A percentile compares a stretch with the other conserved stretches of the same genome.
Conservation (phyloP, 2,329 filamentous ascomycete genomes). For the Nigrospora oryzae region DNA sequence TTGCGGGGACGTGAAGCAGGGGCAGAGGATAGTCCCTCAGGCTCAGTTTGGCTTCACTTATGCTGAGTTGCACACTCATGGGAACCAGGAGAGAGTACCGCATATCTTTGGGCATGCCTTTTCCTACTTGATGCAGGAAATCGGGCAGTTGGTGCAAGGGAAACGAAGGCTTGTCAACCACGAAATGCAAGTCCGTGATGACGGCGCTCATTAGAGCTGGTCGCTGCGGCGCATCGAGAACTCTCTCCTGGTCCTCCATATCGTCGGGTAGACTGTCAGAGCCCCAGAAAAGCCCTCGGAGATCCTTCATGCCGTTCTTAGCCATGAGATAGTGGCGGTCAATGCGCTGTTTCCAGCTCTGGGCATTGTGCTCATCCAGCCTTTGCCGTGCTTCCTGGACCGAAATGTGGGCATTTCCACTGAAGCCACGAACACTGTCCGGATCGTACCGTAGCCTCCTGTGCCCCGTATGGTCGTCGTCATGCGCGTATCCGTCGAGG, state of each 20-base stretch:
- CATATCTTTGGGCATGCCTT: constrained; percentile 90
- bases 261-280: constrained; percentile 74
- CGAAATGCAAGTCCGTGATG: constrained; percentile 76
- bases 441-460: constrained; percentile 66
- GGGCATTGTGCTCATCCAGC: constrained; percentile 72
- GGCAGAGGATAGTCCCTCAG: constrained; percentile 91
- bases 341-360: constrained; percentile 88
- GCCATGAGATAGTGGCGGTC: constrained; percentile 65
- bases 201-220: constrained; percentile 75
- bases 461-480: constrained; percentile 24
- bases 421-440: constrained; percentile 62
- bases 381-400: constrained; percentile 68
- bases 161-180: constrained; percentile 89
- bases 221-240: constrained; percentile 76
- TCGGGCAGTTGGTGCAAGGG: constrained; percentile 71
- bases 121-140: constrained; percentile 85
- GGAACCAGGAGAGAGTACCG: constrained; percentile 84
- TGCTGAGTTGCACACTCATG: constrained; percentile 79
- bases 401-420: constrained; percentile 61
- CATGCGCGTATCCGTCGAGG: constrained; percentile 20
- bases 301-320: constrained; percentile 66
- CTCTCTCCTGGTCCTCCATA: constrained; percentile 71
- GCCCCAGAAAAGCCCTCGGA: constrained; percentile 75
- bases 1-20: constrained; percentile 77
- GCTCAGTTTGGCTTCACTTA: constrained; percentile 82